These are phyloP conservation scores for Ogataea angusta DNA, from an alignment of 805 yeast genomes.

Conservation along the genomic window DNA sequence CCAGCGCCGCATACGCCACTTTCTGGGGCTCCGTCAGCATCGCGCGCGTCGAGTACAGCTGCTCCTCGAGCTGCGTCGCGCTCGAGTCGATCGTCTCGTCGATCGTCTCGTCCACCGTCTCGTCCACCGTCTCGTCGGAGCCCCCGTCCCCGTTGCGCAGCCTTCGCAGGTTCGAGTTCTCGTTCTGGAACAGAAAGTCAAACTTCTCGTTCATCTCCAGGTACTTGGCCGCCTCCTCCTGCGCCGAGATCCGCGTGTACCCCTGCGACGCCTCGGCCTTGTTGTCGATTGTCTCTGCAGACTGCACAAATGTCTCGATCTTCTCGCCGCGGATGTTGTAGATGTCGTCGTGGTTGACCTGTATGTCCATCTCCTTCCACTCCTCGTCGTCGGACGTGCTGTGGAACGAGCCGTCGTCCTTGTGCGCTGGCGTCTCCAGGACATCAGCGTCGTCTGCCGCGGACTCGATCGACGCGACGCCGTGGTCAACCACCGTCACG, in stretches of 20 bases:
- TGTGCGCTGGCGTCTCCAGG: background rate
- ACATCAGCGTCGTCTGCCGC: background rate
- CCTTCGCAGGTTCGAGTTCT: constrained; percentile 31
- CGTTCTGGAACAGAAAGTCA: constrained; percentile 46
- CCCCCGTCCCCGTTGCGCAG: constrained; percentile 21
- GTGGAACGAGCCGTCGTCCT: background rate
- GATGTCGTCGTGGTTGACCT: constrained; percentile 63
- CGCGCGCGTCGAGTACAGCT: constrained; percentile 73
- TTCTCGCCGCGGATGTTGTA: constrained; percentile 78
- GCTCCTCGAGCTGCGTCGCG: constrained; percentile 46
- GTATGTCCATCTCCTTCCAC: constrained; percentile 88
- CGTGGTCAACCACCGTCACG: constrained; percentile 20
- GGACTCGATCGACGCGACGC: constrained; percentile 8
- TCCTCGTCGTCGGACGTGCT: constrained; percentile 40
- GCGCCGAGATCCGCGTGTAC: constrained; percentile 85
- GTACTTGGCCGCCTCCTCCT: constrained; percentile 78
- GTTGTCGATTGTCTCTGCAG: constrained; percentile 24
- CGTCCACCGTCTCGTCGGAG: constrained; percentile 22
- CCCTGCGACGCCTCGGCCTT: constrained; percentile 51
- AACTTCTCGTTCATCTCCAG: constrained; percentile 47
- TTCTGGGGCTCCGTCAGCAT: constrained; percentile 81
- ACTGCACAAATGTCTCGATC: constrained; percentile 38
- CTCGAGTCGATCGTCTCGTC: constrained; percentile 6
- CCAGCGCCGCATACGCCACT: constrained; percentile 87
- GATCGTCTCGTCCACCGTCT: constrained; percentile 25